Conservation (phyloP, 768 basidiomycete genomes). For the Phylloporus arenicola region DNA sequence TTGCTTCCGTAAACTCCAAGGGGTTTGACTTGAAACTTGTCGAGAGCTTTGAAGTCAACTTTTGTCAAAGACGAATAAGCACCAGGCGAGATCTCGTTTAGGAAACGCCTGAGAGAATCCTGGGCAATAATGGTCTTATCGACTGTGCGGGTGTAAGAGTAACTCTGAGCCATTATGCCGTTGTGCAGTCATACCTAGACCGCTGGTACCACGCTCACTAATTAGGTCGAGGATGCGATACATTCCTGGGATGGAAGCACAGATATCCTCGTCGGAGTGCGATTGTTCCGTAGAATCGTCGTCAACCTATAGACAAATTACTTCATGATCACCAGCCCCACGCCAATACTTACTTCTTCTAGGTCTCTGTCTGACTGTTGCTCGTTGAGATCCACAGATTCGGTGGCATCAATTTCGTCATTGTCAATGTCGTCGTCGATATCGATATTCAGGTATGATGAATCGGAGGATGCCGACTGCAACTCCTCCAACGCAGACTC, state of each 20-base stretch:
- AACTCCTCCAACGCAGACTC: conserved; percentile 4
- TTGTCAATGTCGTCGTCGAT: conserved; percentile 11
- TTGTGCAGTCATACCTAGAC: conserved; percentile 39
- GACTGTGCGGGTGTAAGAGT: conserved; percentile 31
- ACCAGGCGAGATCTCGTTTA: conserved; percentile 45
- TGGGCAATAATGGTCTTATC: conserved; percentile 62
- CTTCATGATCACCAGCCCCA: neutral
- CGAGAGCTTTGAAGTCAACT: conserved; percentile 52
- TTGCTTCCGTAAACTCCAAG: conserved; percentile 56
- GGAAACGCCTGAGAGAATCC: conserved; percentile 42
- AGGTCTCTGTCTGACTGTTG: conserved; percentile 6
- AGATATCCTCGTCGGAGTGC: conserved; percentile 17
- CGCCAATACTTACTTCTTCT: conserved; percentile 10
- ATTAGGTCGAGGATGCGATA: conserved; percentile 52
- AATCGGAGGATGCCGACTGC: conserved; percentile 15
- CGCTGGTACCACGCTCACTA: conserved; percentile 44
- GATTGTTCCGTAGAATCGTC: conserved; percentile 6
- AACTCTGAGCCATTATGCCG: neutral
- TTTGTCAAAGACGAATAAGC: conserved; percentile 52
- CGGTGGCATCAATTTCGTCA: conserved; percentile 9
- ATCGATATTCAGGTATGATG: conserved; percentile 17
- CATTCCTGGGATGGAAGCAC: conserved; percentile 37
- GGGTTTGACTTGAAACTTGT: conserved; percentile 40
- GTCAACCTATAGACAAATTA: conserved; percentile 13
- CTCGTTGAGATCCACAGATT: conserved; percentile 13